Evolutionary conservation across 1,139 yeast genomes (phyloP).

Genomic region (Yamadazyma epiphylla): DNA sequence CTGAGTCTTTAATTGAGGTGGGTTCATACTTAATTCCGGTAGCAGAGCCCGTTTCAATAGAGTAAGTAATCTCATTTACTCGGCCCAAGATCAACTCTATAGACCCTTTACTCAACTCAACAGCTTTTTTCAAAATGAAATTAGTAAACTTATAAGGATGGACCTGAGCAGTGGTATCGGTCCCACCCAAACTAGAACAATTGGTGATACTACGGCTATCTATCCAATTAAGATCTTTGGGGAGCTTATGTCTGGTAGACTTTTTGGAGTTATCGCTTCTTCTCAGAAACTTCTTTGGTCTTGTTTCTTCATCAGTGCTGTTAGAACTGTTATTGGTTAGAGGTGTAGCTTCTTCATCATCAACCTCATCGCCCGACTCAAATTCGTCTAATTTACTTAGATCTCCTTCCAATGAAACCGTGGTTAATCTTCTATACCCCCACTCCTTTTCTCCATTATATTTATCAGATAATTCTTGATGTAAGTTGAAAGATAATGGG

Average conservation of each 20-base stretch:
- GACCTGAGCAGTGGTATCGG: conserved; percentile 91
- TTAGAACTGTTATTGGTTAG: background rate
- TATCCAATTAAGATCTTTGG: conserved; percentile 81
- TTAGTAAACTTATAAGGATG: conserved; percentile 94
- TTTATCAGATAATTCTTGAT: conserved; percentile 74
- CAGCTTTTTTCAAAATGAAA: conserved; percentile 72
- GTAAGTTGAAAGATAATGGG: conserved; percentile 80
- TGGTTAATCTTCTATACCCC: conserved; percentile 89
- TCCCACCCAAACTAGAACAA: conserved; percentile 81
- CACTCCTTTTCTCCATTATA: conserved; percentile 81
- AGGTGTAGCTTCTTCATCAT: conserved; percentile 7
- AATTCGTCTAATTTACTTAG: conserved; percentile 37
- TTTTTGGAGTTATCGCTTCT: conserved; percentile 7
- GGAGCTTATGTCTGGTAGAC: conserved; percentile 38
- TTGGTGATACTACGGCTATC: conserved; percentile 59
- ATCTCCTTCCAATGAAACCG: conserved; percentile 86
- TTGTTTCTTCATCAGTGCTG: background rate
- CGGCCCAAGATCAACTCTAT: conserved; percentile 82
- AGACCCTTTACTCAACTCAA: conserved; percentile 66
- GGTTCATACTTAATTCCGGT: conserved; percentile 66
- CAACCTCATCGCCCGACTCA: conserved; percentile 15
- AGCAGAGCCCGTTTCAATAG: conserved; percentile 60
- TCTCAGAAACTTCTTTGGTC: conserved; percentile 33
- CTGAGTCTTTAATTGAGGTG: conserved; percentile 42
- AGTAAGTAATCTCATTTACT: conserved; percentile 63